Evolutionary conservation across 768 basidiomycete species (phyloP).

Genomic region (Termitomyces sp.): DNA sequence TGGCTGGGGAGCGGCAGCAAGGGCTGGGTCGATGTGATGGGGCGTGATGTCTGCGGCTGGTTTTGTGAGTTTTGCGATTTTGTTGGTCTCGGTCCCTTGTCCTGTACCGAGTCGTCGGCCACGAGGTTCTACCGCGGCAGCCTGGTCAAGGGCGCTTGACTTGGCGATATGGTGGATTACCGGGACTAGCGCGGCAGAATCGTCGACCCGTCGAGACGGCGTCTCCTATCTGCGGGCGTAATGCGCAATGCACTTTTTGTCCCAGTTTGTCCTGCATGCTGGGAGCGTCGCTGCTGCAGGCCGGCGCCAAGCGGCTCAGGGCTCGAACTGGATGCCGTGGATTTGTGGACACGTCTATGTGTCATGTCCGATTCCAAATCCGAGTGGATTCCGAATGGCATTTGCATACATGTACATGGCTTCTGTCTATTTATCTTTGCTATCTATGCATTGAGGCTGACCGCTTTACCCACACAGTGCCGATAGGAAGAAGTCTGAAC

Average conservation of each 20-base stretch:
- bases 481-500: constrained; percentile 37
- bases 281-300: too few species aligned
- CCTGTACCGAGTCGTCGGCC: background rate
- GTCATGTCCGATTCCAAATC: constrained; percentile 1
- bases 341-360: background rate
- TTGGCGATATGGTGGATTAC: background rate
- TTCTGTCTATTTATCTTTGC: constrained; percentile 6
- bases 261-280: background rate
- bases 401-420: background rate
- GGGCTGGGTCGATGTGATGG: constrained; percentile 87
- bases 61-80: constrained; percentile 55
- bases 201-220: background rate
- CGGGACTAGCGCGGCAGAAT: background rate
- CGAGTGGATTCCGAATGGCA: constrained; percentile 10
- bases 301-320: background rate
- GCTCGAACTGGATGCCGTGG: background rate
- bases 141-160: background rate
- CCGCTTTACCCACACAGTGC: constrained; percentile 41
- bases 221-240: background rate
- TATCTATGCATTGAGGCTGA: constrained; percentile 5
- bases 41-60: constrained; percentile 62
- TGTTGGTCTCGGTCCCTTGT: too few species aligned
- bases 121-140: background rate
- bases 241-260: background rate
- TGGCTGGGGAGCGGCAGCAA: constrained; percentile 57